A percentile compares a stretch with the other conserved stretches of the same genome.
Evolutionary conservation across 1,284 basidiomycete genomes (phyloP).

Genomic region (Rhodotorula sp.): DNA sequence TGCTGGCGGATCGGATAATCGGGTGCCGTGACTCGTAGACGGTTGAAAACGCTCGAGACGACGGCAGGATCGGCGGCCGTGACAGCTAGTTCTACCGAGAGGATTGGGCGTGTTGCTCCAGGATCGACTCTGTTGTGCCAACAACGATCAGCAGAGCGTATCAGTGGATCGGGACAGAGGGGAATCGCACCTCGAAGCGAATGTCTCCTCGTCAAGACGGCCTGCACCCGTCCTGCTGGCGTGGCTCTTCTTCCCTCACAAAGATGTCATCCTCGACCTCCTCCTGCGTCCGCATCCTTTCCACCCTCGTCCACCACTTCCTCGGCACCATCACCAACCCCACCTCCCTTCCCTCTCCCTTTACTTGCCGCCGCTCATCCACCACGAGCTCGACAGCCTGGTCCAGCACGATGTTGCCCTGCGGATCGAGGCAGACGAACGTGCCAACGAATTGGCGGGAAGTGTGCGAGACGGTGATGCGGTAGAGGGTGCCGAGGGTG

Average conservation of each 20-base stretch:
- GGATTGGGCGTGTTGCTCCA: too few species aligned
- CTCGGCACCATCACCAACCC: constrained; percentile 33
- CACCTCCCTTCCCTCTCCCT: constrained; percentile 21
- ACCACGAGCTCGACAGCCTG: constrained; percentile 24
- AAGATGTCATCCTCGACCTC: neutral
- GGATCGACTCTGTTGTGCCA: too few species aligned
- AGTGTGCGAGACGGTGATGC: constrained; percentile 25
- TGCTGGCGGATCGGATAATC: too few species aligned
- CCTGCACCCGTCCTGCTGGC: constrained; percentile 11
- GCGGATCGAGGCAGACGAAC: constrained; percentile 35
- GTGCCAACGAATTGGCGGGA: constrained; percentile 28
- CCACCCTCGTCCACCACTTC: constrained; percentile 25
- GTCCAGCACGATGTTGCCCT: constrained; percentile 40
- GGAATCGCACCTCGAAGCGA: neutral
- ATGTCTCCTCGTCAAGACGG: constrained; percentile 9
- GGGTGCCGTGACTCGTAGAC: too few species aligned
- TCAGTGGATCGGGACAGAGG: too few species aligned
- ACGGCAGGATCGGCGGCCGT: too few species aligned
- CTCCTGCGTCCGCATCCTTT: constrained; percentile 18
- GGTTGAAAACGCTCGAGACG: too few species aligned
- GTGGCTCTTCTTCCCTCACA: neutral
- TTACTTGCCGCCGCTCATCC: neutral
- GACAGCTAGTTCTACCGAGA: too few species aligned
- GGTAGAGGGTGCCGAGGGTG: constrained; percentile 18
- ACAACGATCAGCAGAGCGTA: too few species aligned